Percentiles rank a stretch among this genome's conserved stretches.
Evolutionary conservation across 352 stramenopile species (phyloP).

Genomic region (Globisporangium ultimum): DNA sequence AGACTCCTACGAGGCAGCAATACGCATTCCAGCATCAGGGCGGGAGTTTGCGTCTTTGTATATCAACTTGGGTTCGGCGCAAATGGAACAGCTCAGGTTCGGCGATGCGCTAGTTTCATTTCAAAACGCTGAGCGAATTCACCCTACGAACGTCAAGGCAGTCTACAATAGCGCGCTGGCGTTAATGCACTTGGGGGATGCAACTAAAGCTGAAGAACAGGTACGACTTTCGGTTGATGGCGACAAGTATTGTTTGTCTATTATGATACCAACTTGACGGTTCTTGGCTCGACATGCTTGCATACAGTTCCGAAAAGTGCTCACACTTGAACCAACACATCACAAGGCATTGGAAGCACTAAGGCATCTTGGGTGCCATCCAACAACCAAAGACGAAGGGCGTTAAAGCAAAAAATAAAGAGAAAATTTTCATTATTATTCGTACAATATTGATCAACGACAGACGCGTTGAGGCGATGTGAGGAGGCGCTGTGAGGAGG

Average conservation of each 20-base stretch:
- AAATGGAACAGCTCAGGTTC: constrained; percentile 36
- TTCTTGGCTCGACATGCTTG: too few relatives aligned
- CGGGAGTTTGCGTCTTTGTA: constrained; percentile 60
- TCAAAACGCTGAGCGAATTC: constrained; percentile 37
- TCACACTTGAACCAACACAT: constrained; percentile 34
- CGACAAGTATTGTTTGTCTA: too few relatives aligned
- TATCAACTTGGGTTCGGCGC: constrained; percentile 63
- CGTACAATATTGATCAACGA: too few relatives aligned
- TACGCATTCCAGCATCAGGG: constrained; percentile 23
- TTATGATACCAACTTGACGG: too few relatives aligned
- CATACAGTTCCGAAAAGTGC: constrained; percentile 27
- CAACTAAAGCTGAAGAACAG: constrained; percentile 23
- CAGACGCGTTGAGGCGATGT: too few relatives aligned
- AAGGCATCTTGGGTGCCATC: constrained; percentile 14
- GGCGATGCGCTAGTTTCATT: constrained; percentile 35
- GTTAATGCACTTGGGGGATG: constrained; percentile 34
- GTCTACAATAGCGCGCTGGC: constrained; percentile 54
- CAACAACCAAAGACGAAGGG: neutral
- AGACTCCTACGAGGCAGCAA: constrained; percentile 45
- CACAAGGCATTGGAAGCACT: constrained; percentile 31
- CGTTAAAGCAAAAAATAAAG: neutral
- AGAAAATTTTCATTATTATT: neutral
- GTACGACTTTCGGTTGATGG: constrained; percentile 16
- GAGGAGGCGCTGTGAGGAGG: too few relatives aligned
- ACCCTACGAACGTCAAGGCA: constrained; percentile 55